phyloP scores from a whole-genome alignment of 345 rosid genomes.

The Citrus sinensis region DVS_A1.0 CM039165.1:35073501-35074000 shows the following conservation, averaged over 20 bases:
- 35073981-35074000: conserved; percentile 5
- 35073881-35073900: neutral
- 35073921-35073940: neutral
- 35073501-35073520: neutral
- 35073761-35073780: neutral
- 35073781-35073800: neutral
- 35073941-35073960: neutral
- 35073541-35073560: neutral
- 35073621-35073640: no score
- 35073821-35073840: neutral
- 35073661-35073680: neutral
- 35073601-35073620: neutral
- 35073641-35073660: neutral
- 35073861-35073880: conserved; percentile 6
- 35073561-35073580: neutral
- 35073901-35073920: neutral
- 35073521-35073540: neutral
- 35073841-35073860: neutral
- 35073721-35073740: neutral
- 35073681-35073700: neutral
- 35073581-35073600: neutral
- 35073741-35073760: neutral
- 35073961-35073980: conserved; percentile 3
- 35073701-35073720: neutral
- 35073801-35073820: neutral